Conservation (phyloP, 306 rosid genomes). For the Gastrolobium bilobum region DNA sequence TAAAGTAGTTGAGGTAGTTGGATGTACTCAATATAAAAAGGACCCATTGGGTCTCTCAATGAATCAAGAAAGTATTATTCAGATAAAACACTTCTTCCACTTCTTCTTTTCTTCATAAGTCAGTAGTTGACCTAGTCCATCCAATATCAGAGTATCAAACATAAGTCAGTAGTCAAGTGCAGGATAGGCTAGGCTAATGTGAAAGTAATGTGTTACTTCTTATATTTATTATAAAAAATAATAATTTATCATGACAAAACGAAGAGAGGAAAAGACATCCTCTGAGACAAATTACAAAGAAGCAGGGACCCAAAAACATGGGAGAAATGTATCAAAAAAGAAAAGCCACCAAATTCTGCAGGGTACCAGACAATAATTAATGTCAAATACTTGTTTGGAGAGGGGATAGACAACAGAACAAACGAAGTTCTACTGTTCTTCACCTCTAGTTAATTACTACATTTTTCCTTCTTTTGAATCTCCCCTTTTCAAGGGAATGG, state of each 20-base stretch:
- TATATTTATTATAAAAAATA: neutral
- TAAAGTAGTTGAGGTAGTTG: no score
- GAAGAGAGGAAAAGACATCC: neutral
- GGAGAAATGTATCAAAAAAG: neutral
- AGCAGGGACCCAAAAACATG: conserved; percentile 11
- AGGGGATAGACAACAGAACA: neutral
- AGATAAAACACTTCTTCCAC: no score
- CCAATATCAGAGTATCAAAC: no score
- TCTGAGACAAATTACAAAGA: neutral
- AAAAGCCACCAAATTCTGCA: conserved; percentile 12
- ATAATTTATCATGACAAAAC: neutral
- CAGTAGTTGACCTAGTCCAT: no score
- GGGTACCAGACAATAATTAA: conserved; percentile 12
- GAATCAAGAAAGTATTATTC: no score
- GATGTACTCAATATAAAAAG: no score
- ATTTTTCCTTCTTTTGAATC: neutral
- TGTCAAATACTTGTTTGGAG: conserved; percentile 10
- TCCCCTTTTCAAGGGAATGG: conserved; percentile 13
- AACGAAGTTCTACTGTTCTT: neutral
- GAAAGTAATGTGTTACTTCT: no score
- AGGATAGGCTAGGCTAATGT: no score
- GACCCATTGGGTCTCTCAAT: no score
- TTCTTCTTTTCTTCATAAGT: no score
- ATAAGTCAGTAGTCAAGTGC: no score
- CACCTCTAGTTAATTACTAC: neutral